Evolutionary conservation across 78 protist species (phyloP), one percentile per base, ranked within the genome.

Genomic region (Paratrimastix pyriformis): DNA sequence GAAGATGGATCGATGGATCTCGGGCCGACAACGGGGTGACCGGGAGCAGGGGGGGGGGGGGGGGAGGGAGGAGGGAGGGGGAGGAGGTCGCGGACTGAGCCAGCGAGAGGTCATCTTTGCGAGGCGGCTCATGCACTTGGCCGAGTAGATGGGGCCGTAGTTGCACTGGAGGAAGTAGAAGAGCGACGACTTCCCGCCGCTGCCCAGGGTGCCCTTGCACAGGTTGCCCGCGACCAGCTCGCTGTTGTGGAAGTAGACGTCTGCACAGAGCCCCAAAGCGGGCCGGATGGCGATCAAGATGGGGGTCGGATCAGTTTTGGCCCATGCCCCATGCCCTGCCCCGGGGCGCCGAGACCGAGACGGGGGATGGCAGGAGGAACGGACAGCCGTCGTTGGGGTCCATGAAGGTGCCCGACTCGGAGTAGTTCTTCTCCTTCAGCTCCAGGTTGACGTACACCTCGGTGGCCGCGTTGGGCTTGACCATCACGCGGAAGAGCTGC

Each of bases 301-400:
- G n/a, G n/a, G n/a, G n/a, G n/a, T n/a, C n/a, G n/a, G n/a, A n/a
- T n/a, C n/a, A n/a, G n/a, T n/a, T n/a, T n/a, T n/a, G n/a, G n/a
- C n/a, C n/a, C n/a, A n/a, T n/a, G n/a, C n/a, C n/a, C n/a, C n/a
- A n/a, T n/a, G n/a, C n/a, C n/a, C n/a, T n/a, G n/a, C n/a, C n/a
- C n/a, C n/a, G n/a, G n/a, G n/a, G n/a, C n/a, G n/a, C n/a, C n/a
- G n/a, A n/a, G n/a, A n/a, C n/a, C n/a, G n/a, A n/a, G n/a, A n/a
- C n/a, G n/a, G n/a, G n/a, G n/a, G n/a, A n/a, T n/a, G n/a, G n/a
- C n/a, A n/a, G n/a, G n/a, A n/a, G n/a, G n/a, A n/a, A n/a, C n/a
- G n/a, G n/a, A n/a, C n/a, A 90, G 15, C 96, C 96, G 79, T 96
- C 99, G 1, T 45, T 44, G 37, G 81, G 83, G 84, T 96, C 93